Percentiles rank a stretch among this genome's conserved stretches.
phyloP scores from a whole-genome alignment of 164 flowering plant genomes.

The Umbellularia californica region DNA sequence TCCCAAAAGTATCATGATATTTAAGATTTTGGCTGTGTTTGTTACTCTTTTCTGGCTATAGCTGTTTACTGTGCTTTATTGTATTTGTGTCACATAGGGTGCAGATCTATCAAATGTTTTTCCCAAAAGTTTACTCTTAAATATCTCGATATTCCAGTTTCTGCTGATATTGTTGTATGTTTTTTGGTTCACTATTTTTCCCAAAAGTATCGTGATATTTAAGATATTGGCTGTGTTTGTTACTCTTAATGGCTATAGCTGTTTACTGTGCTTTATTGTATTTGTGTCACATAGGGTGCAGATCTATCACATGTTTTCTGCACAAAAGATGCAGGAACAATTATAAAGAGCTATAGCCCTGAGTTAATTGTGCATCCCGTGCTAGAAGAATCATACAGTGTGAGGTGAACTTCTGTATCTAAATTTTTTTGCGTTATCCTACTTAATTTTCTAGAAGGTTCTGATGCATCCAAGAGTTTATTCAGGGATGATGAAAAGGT shows the following conservation, averaged over 20 bases:
- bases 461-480: constrained; percentile 13
- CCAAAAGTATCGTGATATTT: no score
- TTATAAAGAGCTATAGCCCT: constrained; percentile 95
- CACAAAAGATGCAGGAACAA: constrained; percentile 89
- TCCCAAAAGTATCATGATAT: no score
- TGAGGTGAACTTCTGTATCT: constrained; percentile 43
- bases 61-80: not conserved
- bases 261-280: not conserved
- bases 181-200: no score
- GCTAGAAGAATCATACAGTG: constrained; percentile 81
- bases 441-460: not conserved
- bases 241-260: not conserved
- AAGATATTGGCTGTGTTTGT: no score
- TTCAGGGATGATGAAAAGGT: constrained; percentile 65
- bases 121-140: constrained; percentile 28
- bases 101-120: constrained; percentile 97
- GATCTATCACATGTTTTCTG: constrained; percentile 98
- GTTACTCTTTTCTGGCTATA: not conserved
- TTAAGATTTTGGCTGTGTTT: no score
- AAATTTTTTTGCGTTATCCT: not conserved
- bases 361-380: constrained; percentile 97
- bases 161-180: no score
- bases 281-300: constrained; percentile 69
- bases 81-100: constrained; percentile 53
- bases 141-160: no score